Percentiles rank a stretch among this genome's conserved stretches.
phyloP scores from a whole-genome alignment of 768 basidiomycete species.

The Harrya chromipes region DNA sequence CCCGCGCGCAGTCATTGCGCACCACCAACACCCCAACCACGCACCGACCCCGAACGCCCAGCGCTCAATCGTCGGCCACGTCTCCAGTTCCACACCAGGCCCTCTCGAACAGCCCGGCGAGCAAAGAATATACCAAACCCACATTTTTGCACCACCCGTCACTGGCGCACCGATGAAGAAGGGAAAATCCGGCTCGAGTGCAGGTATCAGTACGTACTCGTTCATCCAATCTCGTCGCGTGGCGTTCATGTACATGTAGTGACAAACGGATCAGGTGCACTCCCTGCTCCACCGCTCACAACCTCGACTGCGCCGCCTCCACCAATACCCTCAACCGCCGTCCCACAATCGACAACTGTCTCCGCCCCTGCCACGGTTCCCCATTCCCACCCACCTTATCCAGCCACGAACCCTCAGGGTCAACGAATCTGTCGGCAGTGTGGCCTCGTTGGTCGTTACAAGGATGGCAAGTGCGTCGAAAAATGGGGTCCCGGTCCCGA shows the following conservation, averaged over 20 bases:
- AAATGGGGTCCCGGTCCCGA: slow-evolving; percentile 86
- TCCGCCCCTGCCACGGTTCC: background rate
- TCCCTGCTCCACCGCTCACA: slow-evolving; percentile 18
- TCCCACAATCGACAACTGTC: slow-evolving; percentile 5
- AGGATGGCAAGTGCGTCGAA: slow-evolving; percentile 83
- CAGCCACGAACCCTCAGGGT: slow-evolving; percentile 51
- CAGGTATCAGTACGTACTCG: slow-evolving; percentile 22
- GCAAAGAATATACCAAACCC: slow-evolving; percentile 53
- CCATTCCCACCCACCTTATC: slow-evolving; percentile 20
- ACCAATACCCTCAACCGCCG: slow-evolving; percentile 12
- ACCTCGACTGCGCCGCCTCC: slow-evolving; percentile 10
- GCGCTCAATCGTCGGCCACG: slow-evolving; percentile 22
- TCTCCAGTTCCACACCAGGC: slow-evolving; percentile 19
- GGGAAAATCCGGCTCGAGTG: slow-evolving; percentile 40
- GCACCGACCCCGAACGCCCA: slow-evolving; percentile 10
- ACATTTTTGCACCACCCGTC: slow-evolving; percentile 70
- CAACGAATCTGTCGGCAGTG: slow-evolving; percentile 79
- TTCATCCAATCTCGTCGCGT: slow-evolving; percentile 1
- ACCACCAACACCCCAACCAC: slow-evolving; percentile 33
- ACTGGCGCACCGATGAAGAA: slow-evolving; percentile 73
- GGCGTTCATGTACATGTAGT: slow-evolving; percentile 14
- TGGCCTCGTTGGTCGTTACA: slow-evolving; percentile 69
- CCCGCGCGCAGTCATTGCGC: slow-evolving; percentile 25
- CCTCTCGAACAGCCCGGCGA: slow-evolving; percentile 36
- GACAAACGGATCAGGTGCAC: slow-evolving; percentile 18